Conservation (phyloP, 2,329 filamentous ascomycete genomes). For the Hypoxylon sp. region DNA sequence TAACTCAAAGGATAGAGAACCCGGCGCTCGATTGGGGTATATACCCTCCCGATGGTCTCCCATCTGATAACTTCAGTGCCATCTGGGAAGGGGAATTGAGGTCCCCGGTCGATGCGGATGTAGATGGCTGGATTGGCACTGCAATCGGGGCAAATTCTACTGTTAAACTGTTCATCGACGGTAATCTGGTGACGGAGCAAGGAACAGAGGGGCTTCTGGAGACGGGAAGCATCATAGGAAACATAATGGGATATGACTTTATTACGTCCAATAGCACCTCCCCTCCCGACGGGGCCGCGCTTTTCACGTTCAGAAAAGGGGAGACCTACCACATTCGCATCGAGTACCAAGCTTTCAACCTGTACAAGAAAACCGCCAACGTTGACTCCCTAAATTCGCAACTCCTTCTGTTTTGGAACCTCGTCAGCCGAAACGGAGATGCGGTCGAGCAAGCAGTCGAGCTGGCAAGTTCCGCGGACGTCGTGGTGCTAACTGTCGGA, state of each 20-base stretch:
- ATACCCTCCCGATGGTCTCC: conserved; percentile 56
- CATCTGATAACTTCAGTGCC: conserved; percentile 59
- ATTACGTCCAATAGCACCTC: conserved; percentile 52
- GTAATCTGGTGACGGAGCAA: conserved; percentile 45
- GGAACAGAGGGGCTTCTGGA: conserved; percentile 44
- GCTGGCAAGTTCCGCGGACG: conserved; percentile 52
- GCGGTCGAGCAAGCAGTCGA: conserved; percentile 51
- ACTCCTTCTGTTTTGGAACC: conserved; percentile 59
- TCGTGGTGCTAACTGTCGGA: conserved; percentile 56
- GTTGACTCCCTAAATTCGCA: conserved; percentile 56
- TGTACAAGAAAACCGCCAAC: conserved; percentile 55
- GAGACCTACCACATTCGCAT: conserved; percentile 53
- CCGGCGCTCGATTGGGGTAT: conserved; percentile 59
- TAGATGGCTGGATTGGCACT: conserved; percentile 58
- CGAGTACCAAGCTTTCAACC: conserved; percentile 58
- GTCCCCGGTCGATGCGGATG: conserved; percentile 53
- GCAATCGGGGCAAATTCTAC: conserved; percentile 56
- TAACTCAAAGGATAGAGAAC: conserved; percentile 49
- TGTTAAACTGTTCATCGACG: conserved; percentile 54
- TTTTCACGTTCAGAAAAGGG: conserved; percentile 54
- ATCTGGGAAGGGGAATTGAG: conserved; percentile 56
- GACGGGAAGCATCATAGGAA: conserved; percentile 53
- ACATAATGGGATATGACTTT: conserved; percentile 55
- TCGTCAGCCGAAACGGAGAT: conserved; percentile 53
- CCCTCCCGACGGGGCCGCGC: conserved; percentile 52